Percentiles rank a stretch among this genome's conserved stretches.
Evolutionary conservation across 2,329 filamentous ascomycete genomes (phyloP).

Genomic region (Neonectria ditissima): DNA sequence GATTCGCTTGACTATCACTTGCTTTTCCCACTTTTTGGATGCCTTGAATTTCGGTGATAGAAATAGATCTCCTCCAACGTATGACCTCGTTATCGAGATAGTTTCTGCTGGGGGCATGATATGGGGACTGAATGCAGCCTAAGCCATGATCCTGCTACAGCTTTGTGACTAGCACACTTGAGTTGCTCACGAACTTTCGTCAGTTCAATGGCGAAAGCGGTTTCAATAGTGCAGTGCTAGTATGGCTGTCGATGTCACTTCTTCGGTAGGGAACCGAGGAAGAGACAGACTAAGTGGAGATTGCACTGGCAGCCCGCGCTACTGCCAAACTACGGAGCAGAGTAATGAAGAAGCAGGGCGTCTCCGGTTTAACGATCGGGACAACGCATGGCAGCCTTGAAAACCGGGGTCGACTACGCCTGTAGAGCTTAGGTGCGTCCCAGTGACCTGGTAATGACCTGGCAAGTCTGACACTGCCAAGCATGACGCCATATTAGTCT

Average conservation of each 20-base stretch:
- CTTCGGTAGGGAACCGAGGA: too few species aligned
- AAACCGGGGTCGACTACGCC: neutral
- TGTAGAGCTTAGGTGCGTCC: neutral
- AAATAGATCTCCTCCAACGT: neutral
- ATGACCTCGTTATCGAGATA: too few species aligned
- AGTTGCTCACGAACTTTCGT: too few species aligned
- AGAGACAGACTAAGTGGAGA: neutral
- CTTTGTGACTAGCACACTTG: too few species aligned
- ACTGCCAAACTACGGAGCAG: neutral
- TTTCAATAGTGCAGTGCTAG: too few species aligned
- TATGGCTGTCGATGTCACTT: neutral
- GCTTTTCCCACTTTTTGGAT: too few species aligned
- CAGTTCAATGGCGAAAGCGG: too few species aligned
- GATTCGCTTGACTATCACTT: too few species aligned
- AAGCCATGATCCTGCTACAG: too few species aligned
- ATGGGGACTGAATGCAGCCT: too few species aligned
- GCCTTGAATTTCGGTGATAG: too few species aligned
- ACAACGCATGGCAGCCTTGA: neutral
- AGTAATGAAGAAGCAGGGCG: neutral
- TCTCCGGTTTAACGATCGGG: neutral
- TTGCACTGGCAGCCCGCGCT: neutral
- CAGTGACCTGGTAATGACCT: neutral
- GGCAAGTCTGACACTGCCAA: neutral
- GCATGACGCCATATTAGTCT: neutral
- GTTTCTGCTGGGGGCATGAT: too few species aligned